Percentiles rank a stretch among this genome's conserved stretches.
These are phyloP conservation scores for Nitzschia inconspicua DNA, from an alignment of 108 stramenopile species.

Conservation along the genomic window DNA sequence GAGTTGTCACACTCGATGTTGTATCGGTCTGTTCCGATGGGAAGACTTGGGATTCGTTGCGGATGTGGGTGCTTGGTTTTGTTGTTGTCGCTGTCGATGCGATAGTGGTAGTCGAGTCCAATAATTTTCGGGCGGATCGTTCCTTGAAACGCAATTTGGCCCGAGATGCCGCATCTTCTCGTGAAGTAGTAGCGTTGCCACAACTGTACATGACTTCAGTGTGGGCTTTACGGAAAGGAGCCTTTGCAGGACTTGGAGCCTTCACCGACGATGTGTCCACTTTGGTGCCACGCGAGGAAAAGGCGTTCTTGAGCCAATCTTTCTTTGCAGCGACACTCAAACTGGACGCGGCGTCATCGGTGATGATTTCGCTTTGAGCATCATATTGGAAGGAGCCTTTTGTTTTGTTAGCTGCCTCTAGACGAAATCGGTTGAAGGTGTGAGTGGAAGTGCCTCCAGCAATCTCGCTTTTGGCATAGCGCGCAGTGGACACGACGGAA, in stretches of 20 bases:
- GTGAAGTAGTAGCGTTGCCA: slow-evolving; percentile 4
- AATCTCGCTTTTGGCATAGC: slow-evolving; percentile 31
- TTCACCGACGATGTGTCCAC: neutral
- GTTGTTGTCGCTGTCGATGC: too few species aligned
- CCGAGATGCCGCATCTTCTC: slow-evolving; percentile 31
- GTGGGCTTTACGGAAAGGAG: slow-evolving; percentile 7
- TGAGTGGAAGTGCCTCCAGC: neutral
- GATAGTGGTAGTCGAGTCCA: too few species aligned
- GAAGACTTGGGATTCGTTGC: too few species aligned
- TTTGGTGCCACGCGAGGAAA: slow-evolving; percentile 31
- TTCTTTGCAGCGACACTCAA: slow-evolving; percentile 67
- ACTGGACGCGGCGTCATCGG: slow-evolving; percentile 27
- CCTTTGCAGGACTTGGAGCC: neutral
- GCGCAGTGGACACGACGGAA: neutral
- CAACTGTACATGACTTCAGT: slow-evolving; percentile 29
- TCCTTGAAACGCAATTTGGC: slow-evolving; percentile 31
- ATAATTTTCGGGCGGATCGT: slow-evolving; percentile 21
- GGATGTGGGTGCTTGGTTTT: too few species aligned
- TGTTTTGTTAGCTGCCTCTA: neutral
- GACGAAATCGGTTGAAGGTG: neutral
- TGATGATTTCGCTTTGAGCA: slow-evolving; percentile 21
- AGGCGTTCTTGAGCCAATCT: slow-evolving; percentile 62
- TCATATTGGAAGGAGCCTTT: neutral
- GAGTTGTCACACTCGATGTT: too few species aligned
- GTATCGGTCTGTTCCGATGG: too few species aligned